Evolutionary conservation across 2,329 filamentous ascomycete genomes (phyloP).

Genomic region (Alternaria triticimaculans): DNA sequence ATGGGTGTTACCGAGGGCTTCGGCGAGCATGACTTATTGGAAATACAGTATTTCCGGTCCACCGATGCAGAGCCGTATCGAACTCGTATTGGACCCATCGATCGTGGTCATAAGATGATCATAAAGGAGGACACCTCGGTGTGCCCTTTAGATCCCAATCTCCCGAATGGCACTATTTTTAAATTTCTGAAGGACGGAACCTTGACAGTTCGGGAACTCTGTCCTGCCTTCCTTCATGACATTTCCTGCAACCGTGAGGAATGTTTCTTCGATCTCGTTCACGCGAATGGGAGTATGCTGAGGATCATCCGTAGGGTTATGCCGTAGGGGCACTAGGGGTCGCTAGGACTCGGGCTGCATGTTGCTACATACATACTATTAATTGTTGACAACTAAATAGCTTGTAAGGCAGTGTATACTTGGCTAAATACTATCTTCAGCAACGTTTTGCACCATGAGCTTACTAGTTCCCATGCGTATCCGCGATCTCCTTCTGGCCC

Average conservation of each 20-base stretch:
- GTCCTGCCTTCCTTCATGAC: not conserved
- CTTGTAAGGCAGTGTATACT: not conserved
- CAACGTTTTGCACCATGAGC: not conserved
- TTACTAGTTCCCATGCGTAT: constrained; percentile 21
- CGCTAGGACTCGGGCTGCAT: not conserved
- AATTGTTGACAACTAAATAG: not conserved
- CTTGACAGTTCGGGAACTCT: not conserved
- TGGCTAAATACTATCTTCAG: not conserved
- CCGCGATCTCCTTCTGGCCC: constrained; percentile 25
- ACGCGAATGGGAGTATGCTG: not conserved
- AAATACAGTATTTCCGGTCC: not conserved
- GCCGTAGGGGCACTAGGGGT: not conserved
- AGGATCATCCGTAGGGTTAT: not conserved
- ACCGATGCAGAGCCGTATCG: not conserved
- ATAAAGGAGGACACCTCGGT: not conserved
- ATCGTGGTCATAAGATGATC: not conserved
- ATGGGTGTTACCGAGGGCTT: not conserved
- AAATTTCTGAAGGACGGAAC: not conserved
- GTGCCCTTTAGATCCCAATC: not conserved
- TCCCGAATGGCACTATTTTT: not conserved
- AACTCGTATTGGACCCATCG: not conserved
- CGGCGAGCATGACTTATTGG: not conserved
- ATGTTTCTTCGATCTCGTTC: not conserved
- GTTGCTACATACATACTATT: not conserved
- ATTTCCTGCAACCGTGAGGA: not conserved